phyloP scores from a whole-genome alignment of 179 eudicot genomes.

The Heliamphora pulchella region DNA sequence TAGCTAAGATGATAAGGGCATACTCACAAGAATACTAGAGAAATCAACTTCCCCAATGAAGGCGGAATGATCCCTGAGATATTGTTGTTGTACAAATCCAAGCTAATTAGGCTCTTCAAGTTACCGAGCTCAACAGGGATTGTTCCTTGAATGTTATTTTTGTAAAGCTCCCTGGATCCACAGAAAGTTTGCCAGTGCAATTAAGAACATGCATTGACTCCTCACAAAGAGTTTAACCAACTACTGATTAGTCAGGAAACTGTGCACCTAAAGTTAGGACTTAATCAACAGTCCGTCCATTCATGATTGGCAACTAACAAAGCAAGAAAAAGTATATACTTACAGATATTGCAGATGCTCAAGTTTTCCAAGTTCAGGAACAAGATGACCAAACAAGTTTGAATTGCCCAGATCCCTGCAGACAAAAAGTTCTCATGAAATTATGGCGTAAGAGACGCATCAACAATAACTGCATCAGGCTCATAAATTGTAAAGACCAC shows the following conservation, averaged over 20 bases:
- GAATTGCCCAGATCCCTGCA: constrained; percentile 92
- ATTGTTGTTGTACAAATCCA: constrained; percentile 90
- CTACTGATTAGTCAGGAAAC: not conserved
- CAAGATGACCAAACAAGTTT: constrained; percentile 82
- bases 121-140: constrained; percentile 84
- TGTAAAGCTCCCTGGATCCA: constrained; percentile 83
- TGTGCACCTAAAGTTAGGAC: not conserved
- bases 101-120: constrained; percentile 80
- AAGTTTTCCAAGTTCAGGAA: constrained; percentile 86
- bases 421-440: not conserved
- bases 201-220: not conserved
- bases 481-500: not conserved
- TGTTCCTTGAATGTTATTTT: constrained; percentile 72
- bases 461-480: not conserved
- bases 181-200: not conserved
- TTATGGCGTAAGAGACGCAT: not conserved
- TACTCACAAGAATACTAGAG: constrained; percentile 73
- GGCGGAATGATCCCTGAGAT: constrained; percentile 71
- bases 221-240: not conserved
- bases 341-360: constrained; percentile 87
- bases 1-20: constrained; percentile 6
- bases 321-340: constrained; percentile 22
- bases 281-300: not conserved
- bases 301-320: not conserved
- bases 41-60: constrained; percentile 65